Base-by-base conservation (phyloP, 2,329 filamentous ascomycete genomes). In the Trichoderma asperellum region DNA sequence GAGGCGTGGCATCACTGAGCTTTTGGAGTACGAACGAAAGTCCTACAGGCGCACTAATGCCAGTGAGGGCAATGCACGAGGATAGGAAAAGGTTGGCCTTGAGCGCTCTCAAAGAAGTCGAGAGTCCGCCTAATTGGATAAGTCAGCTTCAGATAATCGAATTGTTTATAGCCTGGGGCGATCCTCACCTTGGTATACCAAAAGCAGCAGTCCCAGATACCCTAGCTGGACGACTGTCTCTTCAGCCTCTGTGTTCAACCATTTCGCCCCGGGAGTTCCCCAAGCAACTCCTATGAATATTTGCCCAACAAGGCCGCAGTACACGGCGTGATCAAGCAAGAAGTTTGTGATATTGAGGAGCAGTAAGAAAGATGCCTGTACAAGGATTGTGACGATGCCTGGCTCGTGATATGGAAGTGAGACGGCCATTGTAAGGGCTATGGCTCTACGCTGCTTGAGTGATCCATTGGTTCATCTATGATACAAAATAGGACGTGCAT, bases 281-380 rank as follows among this genome's bases (percentile, higher is more conserved):
- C 87, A 94, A 10, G 88, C 85, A 10, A 93, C 85, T 14, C 91
- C 92, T 21, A 93, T 77, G 8, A 93, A 80, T 16, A 94, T 84
- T 73, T 94, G 90, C 0, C 91, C 92, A 7, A 94, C 80, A 0
- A 94, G 84, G 0, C 91, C 91, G 74, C 91, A 93, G 76, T 90
- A 92, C 0, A 92, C 75, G 0, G 87, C 72, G 16, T 79, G 82
- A 73, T 93, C 87, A 1, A 93, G 82, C 0, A 83, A 74, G 68
- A 81, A 81, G 71, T 89, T 88, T 70, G 87, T 73, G 6, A 85
- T 56, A 72, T 92, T 92, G 56, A 92, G 83, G 0, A 87, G 76
- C 0, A 92, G 75, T 0, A 93, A 77, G 72, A 94, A 89, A 0
- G 87, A 88, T 0, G 89, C 80, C 5, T 86, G 83, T 55, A 86